These are phyloP conservation scores for Globisporangium spiculum DNA, from an alignment of 352 stramenopile species.

Conservation along the genomic window DNA sequence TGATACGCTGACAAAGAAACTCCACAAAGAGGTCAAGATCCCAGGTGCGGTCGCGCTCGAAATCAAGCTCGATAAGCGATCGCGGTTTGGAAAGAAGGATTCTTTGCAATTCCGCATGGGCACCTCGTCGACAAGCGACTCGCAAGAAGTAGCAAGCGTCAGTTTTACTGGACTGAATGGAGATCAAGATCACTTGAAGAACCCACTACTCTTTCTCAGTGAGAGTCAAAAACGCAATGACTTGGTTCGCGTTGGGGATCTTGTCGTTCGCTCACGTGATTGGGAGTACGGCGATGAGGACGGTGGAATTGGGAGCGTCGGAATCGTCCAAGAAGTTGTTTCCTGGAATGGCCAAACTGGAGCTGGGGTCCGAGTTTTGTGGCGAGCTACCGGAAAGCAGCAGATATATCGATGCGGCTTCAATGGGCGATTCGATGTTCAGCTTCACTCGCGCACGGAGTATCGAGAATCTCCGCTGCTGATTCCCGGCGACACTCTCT, in stretches of 20 bases:
- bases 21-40: constrained; percentile 30
- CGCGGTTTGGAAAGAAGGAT: constrained; percentile 35
- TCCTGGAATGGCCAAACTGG: constrained; percentile 45
- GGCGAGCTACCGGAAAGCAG: constrained; percentile 34
- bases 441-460: constrained; percentile 22
- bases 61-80: constrained; percentile 63
- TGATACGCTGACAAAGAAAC: constrained; percentile 3
- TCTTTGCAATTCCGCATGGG: constrained; percentile 24
- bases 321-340: constrained; percentile 52
- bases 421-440: constrained; percentile 59
- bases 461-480: constrained; percentile 35
- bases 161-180: constrained; percentile 36
- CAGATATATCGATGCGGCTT: constrained; percentile 65
- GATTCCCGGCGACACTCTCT: constrained; percentile 39
- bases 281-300: constrained; percentile 80
- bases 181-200: constrained; percentile 22
- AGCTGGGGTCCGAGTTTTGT: constrained; percentile 57
- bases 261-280: constrained; percentile 56
- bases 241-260: constrained; percentile 40
- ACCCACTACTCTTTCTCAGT: constrained; percentile 38
- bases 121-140: background rate
- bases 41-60: constrained; percentile 59
- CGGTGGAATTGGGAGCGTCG: constrained; percentile 52
- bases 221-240: constrained; percentile 28
- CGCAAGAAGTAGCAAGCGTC: background rate